Conservation (phyloP, 2,329 filamentous ascomycete genomes). For the Alternaria burnsii region DNA sequence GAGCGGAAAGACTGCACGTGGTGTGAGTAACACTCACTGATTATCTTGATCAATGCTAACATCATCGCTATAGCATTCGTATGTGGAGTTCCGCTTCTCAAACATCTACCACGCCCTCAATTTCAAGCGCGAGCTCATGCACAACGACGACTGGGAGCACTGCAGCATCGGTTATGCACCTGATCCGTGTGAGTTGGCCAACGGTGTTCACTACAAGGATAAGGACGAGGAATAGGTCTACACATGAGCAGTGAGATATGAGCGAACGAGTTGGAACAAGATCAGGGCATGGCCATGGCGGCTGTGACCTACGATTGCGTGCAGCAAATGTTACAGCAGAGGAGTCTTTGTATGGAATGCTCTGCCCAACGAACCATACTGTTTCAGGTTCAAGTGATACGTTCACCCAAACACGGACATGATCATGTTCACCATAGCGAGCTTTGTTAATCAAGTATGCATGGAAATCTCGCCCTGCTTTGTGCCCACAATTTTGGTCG, state of each 20-base stretch:
- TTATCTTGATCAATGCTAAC: slow-evolving; percentile 15
- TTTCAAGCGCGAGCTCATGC: slow-evolving; percentile 54
- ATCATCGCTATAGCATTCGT: slow-evolving; percentile 46
- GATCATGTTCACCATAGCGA: not conserved
- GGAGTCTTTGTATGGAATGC: too few species aligned
- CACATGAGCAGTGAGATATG: not conserved
- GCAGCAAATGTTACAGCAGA: not conserved
- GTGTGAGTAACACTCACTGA: slow-evolving; percentile 45
- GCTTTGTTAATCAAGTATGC: not conserved
- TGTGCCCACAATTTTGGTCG: not conserved
- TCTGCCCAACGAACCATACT: not conserved
- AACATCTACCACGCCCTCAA: slow-evolving; percentile 57
- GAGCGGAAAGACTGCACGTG: slow-evolving; percentile 51
- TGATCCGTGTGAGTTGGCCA: slow-evolving; percentile 53
- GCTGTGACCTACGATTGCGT: not conserved
- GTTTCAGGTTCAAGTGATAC: not conserved
- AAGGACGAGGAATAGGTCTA: slow-evolving; percentile 17
- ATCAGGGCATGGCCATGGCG: not conserved
- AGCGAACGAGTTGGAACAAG: not conserved
- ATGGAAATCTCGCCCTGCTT: not conserved
- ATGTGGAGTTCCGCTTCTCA: slow-evolving; percentile 59
- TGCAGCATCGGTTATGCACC: slow-evolving; percentile 54
- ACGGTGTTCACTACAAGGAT: slow-evolving; percentile 40
- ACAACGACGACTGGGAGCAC: slow-evolving; percentile 57
- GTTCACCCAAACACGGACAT: not conserved